A percentile compares a stretch with the other conserved stretches of the same genome.
Conservation (phyloP, 1,139 yeast genomes). For the Sugiyamaella castrensis region DNA sequence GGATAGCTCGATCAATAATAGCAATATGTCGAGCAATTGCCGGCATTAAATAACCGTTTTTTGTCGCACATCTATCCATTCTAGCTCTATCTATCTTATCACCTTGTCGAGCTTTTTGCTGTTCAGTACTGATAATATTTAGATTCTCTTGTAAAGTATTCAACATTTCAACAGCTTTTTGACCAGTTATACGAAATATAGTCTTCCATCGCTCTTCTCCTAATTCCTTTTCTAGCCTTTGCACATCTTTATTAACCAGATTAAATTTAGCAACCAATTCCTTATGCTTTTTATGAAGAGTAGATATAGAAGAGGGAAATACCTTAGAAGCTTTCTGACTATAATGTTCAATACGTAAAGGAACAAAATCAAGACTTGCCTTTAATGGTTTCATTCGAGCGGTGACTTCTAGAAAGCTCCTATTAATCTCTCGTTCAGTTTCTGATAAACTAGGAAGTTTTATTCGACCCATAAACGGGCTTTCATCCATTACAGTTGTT, state of each 20-base stretch:
- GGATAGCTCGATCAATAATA: conserved; percentile 26
- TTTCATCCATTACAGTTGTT: conserved; percentile 21
- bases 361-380: conserved; percentile 60
- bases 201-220: conserved; percentile 56
- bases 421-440: conserved; percentile 34
- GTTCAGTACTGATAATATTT: conserved; percentile 15
- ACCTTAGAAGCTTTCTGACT: conserved; percentile 35
- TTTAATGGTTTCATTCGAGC: conserved; percentile 48
- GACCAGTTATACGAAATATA: conserved; percentile 27
- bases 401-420: conserved; percentile 37
- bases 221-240: conserved; percentile 44
- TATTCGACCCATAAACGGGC: conserved; percentile 25
- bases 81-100: conserved; percentile 15
- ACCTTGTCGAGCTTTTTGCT: conserved; percentile 10
- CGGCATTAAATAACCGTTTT: conserved; percentile 24
- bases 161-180: conserved; percentile 27
- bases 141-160: conserved; percentile 23
- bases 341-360: conserved; percentile 51
- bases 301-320: conserved; percentile 40
- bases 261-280: conserved; percentile 44
- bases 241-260: conserved; percentile 42
- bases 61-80: conserved; percentile 21
- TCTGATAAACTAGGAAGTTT: conserved; percentile 31
- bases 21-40: conserved; percentile 22
- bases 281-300: conserved; percentile 44